phyloP scores from a whole-genome alignment of 192 early-diverging fungal genomes.

The Hyaloraphidium curvatum region DNA sequence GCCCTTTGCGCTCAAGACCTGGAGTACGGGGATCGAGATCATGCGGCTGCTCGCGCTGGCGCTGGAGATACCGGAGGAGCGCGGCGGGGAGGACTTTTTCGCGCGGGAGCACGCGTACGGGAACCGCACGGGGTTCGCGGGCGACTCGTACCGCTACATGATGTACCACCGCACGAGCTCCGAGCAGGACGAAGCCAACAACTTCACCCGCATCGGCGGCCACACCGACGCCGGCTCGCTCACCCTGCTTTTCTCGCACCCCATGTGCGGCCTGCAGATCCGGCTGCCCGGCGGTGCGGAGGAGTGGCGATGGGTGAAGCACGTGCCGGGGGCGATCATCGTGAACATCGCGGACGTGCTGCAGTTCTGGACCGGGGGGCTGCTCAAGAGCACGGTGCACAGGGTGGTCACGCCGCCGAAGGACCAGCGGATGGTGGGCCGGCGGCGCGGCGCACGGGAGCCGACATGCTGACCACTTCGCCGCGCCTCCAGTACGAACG shows the following conservation, averaged over 20 bases:
- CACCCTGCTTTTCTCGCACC: background rate
- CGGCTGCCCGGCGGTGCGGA: background rate
- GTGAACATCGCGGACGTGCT: background rate
- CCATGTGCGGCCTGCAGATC: background rate
- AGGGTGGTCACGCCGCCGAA: background rate
- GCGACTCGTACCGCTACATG: background rate
- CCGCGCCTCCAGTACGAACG: conserved; percentile 1
- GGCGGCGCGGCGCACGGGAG: no score
- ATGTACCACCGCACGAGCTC: background rate
- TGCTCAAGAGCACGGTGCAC: background rate
- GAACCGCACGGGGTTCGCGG: conserved; percentile 2
- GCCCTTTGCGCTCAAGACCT: no score
- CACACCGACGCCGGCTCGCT: background rate
- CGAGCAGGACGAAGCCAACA: background rate
- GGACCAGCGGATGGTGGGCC: no score
- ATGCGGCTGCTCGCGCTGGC: background rate
- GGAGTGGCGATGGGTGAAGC: conserved; percentile 1
- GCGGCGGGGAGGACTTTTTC: no score
- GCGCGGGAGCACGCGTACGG: conserved; percentile 3
- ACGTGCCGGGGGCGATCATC: background rate
- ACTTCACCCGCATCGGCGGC: background rate
- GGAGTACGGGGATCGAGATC: no score
- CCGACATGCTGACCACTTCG: no score
- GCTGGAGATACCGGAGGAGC: background rate
- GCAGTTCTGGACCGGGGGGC: background rate